Base-by-base conservation (phyloP, 441 rosid species). In the Euphorbia schlechtendalii region DNA sequence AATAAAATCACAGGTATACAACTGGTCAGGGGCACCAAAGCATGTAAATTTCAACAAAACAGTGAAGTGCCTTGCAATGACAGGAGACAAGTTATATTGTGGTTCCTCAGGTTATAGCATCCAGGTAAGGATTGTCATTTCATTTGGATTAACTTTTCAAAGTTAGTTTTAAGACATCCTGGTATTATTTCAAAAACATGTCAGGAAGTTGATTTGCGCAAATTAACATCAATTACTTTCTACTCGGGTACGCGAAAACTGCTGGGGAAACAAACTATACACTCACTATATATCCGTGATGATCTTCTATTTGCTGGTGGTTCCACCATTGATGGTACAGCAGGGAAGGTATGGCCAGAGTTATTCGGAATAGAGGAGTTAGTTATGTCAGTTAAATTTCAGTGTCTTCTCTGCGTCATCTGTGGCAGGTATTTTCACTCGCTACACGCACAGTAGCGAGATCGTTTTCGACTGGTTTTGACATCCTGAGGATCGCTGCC, bases 21-120 rank as follows among this genome's bases (percentile, higher is more conserved):
- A 73, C 48, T 87, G 88, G 90, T 73, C 83, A 21, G 86, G 86
- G 56, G 51, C 38, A 30, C 84, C 84, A 21, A 84, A 76, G 81
- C 90, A 82, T n/a, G 63, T 78, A 59, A 82, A 73, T 65, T 73
- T 85, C 63, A 77, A 73, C 62, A 84, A 76, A 71, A 61, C 69
- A 20, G 88, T 74, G 2, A 79, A 76, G 73, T 80, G 79, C 78
- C 76, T 87, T 1, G 88, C 83, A 68, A 79, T 80, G 85, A 15
- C 62, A 0, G 76, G 79, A 38, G 81, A 82, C 34, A 83, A 71
- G 69, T 59, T 83, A 24, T 87, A 81, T 14, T 84, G 90, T 10
- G 86, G 90, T 41, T 76, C 78, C 78, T 80, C 87, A 64, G 84
- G 82, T 55, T 83, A 79, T 64, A 81, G 61, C 53, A 82, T 84